Base-by-base conservation (phyloP, 805 yeast genomes). In the Isabelozyma rhagii region DNA sequence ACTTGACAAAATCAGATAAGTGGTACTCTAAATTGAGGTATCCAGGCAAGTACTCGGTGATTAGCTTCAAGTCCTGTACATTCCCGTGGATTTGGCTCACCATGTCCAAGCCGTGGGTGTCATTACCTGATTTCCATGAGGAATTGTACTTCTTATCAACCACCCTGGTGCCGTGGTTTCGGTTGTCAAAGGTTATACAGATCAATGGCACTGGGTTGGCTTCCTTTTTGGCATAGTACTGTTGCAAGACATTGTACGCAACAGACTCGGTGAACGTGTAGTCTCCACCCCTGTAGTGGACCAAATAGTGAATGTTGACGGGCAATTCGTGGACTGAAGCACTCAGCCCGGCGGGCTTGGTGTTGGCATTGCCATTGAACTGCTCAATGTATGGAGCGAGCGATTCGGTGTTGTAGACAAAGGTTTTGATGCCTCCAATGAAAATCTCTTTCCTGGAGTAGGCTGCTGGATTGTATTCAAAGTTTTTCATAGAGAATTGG, bases 161-260 rank as follows among this genome's bases (percentile, higher is more conserved):
- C 8, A 56, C 46, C 36, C 87, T 66, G 18, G 64, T 65, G 3
- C 88, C 87, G 56, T 83, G 87, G 60, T 83, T 82, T 34, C 84
- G 70, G 51, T 67, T 58, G 56, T 83, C 87, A 53, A 78, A 79
- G 0, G 80, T 68, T 9, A 79, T 79, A 43, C 77, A 76, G 36
- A 82, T 68, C 47, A 78, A 55, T 11, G 77, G 77, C 1, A 55
- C 57, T 6, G 53, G 48, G 8, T 48, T 43, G 3, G 63, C 58
- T 15, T 49, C 46, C 14, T 54, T 54, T n/a, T 58, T 58, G 28
- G 53, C 47, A 41, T 62, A 51, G 52, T 60, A 63, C 45, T 66
- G 62, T 8, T 66, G 51, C 17, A 74, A 57, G 8, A 73, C 56
- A n/a, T 57, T 60, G 46, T 68, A 65, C 0, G 81, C 82, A 29